phyloP scores from a whole-genome alignment of 2,329 filamentous ascomycete genomes.

The Diplodia seriata region DNA sequence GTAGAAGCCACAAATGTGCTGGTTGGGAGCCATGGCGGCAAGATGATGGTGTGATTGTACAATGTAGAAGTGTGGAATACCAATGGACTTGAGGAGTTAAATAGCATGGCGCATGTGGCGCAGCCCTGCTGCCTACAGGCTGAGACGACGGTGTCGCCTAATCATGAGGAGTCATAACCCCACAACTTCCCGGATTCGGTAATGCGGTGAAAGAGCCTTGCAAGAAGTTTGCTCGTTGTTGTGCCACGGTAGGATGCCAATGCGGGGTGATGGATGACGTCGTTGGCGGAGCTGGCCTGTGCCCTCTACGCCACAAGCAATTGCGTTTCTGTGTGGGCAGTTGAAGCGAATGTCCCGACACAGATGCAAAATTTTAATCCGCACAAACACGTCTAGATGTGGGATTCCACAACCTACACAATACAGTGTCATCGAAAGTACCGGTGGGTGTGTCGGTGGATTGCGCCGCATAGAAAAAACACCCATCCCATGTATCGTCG shows the following conservation, averaged over 20 bases:
- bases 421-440: too few relatives aligned
- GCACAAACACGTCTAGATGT: too few relatives aligned
- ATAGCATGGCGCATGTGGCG: constrained; percentile 6
- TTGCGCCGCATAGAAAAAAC: too few relatives aligned
- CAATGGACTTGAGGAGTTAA: not conserved
- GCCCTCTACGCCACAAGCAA: too few relatives aligned
- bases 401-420: too few relatives aligned
- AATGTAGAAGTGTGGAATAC: not conserved
- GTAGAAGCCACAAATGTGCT: constrained; percentile 43
- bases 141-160: not conserved
- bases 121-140: constrained; percentile 8
- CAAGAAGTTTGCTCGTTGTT: not conserved
- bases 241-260: too few relatives aligned
- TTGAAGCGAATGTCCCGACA: too few relatives aligned
- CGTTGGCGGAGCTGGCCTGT: not conserved
- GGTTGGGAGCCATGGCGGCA: not conserved
- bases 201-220: not conserved
- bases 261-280: not conserved
- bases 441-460: too few relatives aligned
- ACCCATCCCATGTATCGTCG: too few relatives aligned
- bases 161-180: constrained; percentile 7
- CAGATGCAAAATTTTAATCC: too few relatives aligned
- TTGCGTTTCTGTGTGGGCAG: too few relatives aligned
- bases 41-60: too few relatives aligned
- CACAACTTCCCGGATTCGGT: not conserved